Evolutionary conservation across 345 rosid species (phyloP).

Genomic region (Geranium brycei): DNA sequence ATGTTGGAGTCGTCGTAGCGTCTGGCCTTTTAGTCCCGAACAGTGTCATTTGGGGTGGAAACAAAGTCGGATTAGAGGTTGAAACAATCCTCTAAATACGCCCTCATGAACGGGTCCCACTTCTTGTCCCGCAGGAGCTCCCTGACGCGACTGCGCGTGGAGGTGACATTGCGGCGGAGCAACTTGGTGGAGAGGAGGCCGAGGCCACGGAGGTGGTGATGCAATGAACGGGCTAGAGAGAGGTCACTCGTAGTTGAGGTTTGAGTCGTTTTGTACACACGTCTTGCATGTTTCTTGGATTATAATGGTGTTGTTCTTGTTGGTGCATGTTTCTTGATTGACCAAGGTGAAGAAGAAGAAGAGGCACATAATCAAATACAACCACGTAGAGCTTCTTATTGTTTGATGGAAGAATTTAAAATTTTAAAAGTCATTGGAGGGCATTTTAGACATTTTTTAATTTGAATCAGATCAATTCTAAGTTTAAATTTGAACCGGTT

Average conservation of each 20-base stretch:
- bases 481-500: no score
- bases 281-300: conserved; percentile 9
- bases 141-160: neutral
- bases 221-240: conserved; percentile 22
- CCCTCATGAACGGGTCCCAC: conserved; percentile 15
- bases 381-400: neutral
- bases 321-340: neutral
- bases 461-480: no score
- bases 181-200: conserved; percentile 38
- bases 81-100: conserved; percentile 34
- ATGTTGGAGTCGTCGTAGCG: conserved; percentile 31
- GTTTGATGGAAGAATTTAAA: no score
- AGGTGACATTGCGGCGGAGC: conserved; percentile 25
- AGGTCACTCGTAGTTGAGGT: conserved; percentile 23
- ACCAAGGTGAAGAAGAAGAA: neutral
- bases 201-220: conserved; percentile 23
- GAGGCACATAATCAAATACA: conserved; percentile 7
- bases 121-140: conserved; percentile 22
- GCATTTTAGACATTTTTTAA: no score
- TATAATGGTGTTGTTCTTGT: conserved; percentile 12
- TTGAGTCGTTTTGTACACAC: conserved; percentile 33
- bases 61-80: conserved; percentile 40
- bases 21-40: conserved; percentile 21
- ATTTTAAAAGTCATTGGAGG: no score
- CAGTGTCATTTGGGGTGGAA: conserved; percentile 19